Evolutionary conservation across 129 eudicot genomes (phyloP).

Genomic region (Escallonia rubra): DNA sequence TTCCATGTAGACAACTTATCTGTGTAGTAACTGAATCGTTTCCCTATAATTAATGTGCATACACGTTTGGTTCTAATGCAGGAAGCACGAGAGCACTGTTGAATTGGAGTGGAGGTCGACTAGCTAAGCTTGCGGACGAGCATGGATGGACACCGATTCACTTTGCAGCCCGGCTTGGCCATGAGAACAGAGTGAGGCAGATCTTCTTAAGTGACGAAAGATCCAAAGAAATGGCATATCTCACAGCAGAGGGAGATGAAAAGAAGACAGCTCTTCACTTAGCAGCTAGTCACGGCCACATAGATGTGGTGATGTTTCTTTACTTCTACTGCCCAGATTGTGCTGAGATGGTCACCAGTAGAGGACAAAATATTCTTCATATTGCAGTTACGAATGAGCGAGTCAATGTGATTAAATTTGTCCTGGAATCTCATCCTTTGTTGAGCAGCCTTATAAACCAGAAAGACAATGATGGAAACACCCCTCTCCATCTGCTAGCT

Average conservation of each 20-base stretch:
- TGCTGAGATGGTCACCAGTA: slow-evolving; percentile 15
- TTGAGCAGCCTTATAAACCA: slow-evolving; percentile 6
- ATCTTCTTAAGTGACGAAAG: background rate
- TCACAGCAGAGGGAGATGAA: background rate
- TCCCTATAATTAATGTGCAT: no score
- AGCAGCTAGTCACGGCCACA: slow-evolving; percentile 20
- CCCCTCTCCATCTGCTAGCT: slow-evolving; percentile 11
- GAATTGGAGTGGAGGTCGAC: background rate
- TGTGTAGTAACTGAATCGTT: no score
- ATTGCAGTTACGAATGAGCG: slow-evolving; percentile 1
- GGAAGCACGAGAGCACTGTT: background rate
- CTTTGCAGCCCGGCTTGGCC: slow-evolving; percentile 10
- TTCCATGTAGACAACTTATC: no score
- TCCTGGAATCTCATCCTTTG: background rate
- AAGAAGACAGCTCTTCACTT: slow-evolving; percentile 22
- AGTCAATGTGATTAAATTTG: background rate
- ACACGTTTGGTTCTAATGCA: background rate
- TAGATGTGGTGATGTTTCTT: slow-evolving; percentile 3
- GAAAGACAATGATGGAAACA: slow-evolving; percentile 16
- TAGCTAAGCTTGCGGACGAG: slow-evolving; percentile 1
- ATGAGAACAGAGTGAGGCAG: background rate
- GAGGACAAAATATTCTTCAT: slow-evolving; percentile 22
- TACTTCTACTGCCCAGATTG: slow-evolving; percentile 19
- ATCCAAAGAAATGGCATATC: slow-evolving; percentile 5
- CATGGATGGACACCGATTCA: slow-evolving; percentile 18